Base-by-base conservation (phyloP, 257 asterid genomes). In the Catharanthus roseus region DNA sequence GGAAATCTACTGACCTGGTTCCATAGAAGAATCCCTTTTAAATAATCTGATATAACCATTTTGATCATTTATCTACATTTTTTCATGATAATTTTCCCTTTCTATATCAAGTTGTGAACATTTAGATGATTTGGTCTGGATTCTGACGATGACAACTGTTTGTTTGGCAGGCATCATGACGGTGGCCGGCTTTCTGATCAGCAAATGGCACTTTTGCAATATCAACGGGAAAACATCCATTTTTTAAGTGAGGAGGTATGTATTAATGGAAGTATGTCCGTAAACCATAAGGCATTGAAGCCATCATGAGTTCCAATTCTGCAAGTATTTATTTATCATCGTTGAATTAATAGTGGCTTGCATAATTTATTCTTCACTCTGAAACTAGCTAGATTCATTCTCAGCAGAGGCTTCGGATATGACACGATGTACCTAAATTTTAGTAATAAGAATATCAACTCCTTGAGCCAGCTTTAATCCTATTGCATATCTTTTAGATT, bases 201-300 rank as follows among this genome's bases (percentile, higher is more conserved):
- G 85, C 99, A 95, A 86, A 95, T 95, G 99, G 97, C 97, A 23
- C 79, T 95, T 81, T 81, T 95, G 88, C 97, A 95, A 72, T 91
- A 95, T 83, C 99, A 95, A 83, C 93, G 95, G 68, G 99, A 95
- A 86, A 95, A 95, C 82, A 89, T 95, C 70, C 97, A 95, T 87
- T 95, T 95, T 82, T 83, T 95, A 64, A 89, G 96, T 74, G 99
- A 95, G 86, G 99, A 91, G 96, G 97, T 95, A 87, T 75, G 60
- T 62, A 62, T 15, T 64, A 33, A 69, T 42, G 64, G n/a, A 63
- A 31, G 56, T 58, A 36, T 65, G 29, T 63, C 56, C 69, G 28
- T 34, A 19, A 49, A 62, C 16, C 18, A 62, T 21, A 34, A 38
- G 47, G n/a, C 53, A 18, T 19, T 36, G 21, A n/a, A 13, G 65